Base-by-base conservation (phyloP, 345 rosid genomes). In the Abelmoschus esculentus region DNA sequence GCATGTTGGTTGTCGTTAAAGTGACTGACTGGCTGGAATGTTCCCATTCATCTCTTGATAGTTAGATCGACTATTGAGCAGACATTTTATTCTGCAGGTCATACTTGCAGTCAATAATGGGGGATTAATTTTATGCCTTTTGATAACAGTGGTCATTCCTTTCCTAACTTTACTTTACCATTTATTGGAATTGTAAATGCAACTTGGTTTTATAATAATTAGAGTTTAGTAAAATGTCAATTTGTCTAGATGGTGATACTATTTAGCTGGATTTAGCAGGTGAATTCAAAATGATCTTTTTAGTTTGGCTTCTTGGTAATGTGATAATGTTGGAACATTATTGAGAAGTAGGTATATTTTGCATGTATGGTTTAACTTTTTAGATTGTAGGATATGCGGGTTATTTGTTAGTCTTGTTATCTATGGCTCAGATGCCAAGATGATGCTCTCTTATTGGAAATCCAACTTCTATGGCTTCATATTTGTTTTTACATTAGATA, bases 371-470 rank as follows among this genome's bases (percentile, higher is more conserved):
- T 66, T 26, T 49, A 49, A 2, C 26, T 32, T 31, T 40, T 57
- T 6, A 29, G 17, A 5, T 38, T 62, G 32, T 42, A 18, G 52
- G 34, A 6, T 12, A 42, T 42, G n/a, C 11, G 8, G 18, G 17
- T 26, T 72, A 5, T 63, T 69, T 50, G n/a, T 52, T 56, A 56
- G 28, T 53, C 26, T 67, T 36, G 62, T 13, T 26, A 2, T 56
- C 28, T 7, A 9, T 44, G 69, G 61, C 53, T 73, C 57, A 74
- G 69, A 44, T 65, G 19, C 58, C 52, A 29, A 55, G 40, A 42
- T 32, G 6, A 67, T 42, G 47, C 70, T 64, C 12, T 54, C 70
- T 42, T 69, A 0, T 63, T 22, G 60, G 56, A 56, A 28, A 18
- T 34, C 47, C 4, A 42, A 64, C 22, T 55, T 59, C n/a, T 58